Base-by-base conservation (phyloP, 2,329 filamentous ascomycete species). In the Colletotrichum eremochloae region DNA sequence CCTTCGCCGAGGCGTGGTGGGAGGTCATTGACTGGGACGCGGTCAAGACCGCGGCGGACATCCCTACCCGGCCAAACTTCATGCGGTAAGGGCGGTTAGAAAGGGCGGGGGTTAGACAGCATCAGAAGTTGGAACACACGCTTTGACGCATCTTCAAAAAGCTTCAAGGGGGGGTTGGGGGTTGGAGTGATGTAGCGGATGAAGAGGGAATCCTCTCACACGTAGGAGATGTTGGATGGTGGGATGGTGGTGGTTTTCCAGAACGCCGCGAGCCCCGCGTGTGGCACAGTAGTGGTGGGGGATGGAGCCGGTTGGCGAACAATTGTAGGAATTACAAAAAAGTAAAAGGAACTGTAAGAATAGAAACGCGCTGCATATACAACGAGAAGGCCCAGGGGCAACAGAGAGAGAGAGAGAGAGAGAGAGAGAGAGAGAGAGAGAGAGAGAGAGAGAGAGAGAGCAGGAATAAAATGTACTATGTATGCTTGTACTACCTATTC, bases 1-100 rank as follows among this genome's bases (percentile, higher is more conserved):
- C 85, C 64, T 99, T 90, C 81, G 86, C 95, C 65, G 88, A 93
- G 80, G 87, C 87, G 53, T 98, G 96, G 96, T 99, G 96, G 96
- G 84, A 94, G 63, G 86, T 86, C 65, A 92, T 99, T 76, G 90
- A 99, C 83, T 99, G 96, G 96, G 84, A 91, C 62, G 86, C 88
- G 73, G 95, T 97, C 62, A 85, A 86, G 44, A 79, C 84, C n/a
- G 38, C 68, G 40, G 74, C 74, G 36, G 44, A 50, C 40, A 69
- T 75, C 33, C 65, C 65, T 20, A 33, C 18, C 36, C 64, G 68
- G 56, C 74, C 68, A 36, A 38, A 33, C 44, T 71, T 71, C 29
- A 29, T 57, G 46, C 48, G 33, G 52, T 73, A 63, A 64, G 61
- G 44, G 6, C 29, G 14, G 63, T 8, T 20, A 24, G 5, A 29